Conservation (phyloP, 352 stramenopile genomes). For the Blastocystis sp. region DNA sequence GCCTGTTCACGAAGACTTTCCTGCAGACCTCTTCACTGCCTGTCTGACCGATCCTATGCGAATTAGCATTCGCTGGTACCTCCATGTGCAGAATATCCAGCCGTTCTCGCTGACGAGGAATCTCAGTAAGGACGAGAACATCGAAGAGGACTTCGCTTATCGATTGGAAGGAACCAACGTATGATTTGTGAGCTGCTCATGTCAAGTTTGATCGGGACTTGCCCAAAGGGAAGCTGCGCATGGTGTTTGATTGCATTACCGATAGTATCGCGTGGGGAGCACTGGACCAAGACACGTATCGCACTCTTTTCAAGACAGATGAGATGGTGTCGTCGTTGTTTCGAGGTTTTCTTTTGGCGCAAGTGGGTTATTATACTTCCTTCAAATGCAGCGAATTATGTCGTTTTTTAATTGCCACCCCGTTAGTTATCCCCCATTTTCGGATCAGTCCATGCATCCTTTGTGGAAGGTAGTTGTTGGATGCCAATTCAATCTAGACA, state of each 20-base stretch:
- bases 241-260: constrained; percentile 99
- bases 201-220: constrained; percentile 72
- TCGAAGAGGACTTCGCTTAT: constrained; percentile 54
- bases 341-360: constrained; percentile 71
- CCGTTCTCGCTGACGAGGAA: background rate
- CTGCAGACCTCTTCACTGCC: constrained; percentile 97
- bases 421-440: constrained; percentile 15
- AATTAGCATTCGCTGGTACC: constrained; percentile 93
- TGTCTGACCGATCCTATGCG: constrained; percentile 97
- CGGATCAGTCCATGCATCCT: background rate
- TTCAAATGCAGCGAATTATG: background rate
- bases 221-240: constrained; percentile 94
- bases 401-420: constrained; percentile 48
- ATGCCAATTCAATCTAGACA: background rate
- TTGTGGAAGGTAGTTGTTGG: background rate
- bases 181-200: background rate
- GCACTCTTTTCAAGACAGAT: constrained; percentile 98
- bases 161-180: background rate
- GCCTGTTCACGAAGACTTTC: constrained; percentile 89
- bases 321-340: constrained; percentile 94
- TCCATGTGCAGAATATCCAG: constrained; percentile 9
- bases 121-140: background rate
- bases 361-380: background rate
- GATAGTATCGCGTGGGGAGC: constrained; percentile 98
- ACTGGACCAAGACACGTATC: constrained; percentile 87